Conservation (phyloP, 139 green algal species). For the Spirogloea muscicola region DNA sequence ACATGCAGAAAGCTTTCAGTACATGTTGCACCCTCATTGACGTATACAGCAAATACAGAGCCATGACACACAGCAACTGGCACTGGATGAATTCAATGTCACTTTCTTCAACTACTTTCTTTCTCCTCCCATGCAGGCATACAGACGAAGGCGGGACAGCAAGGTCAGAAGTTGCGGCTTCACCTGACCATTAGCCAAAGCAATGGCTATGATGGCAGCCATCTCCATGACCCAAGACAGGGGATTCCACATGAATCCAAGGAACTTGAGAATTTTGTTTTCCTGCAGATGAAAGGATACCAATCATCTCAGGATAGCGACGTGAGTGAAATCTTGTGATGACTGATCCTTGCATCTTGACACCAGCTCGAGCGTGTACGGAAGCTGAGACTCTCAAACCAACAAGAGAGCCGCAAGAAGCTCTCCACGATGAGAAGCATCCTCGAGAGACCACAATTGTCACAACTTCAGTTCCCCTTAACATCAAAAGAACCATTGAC, state of each 20-base stretch:
- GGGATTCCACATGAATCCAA: conserved; percentile 66
- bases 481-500: neutral
- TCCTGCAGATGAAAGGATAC: conserved; percentile 10
- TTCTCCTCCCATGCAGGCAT: too few species aligned
- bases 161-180: conserved; percentile 62
- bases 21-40: neutral
- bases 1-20: neutral
- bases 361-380: neutral
- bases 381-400: neutral
- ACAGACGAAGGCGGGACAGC: neutral
- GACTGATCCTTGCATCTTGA: neutral
- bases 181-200: conserved; percentile 43
- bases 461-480: neutral
- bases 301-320: neutral
- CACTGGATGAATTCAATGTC: too few species aligned
- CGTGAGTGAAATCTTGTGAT: neutral
- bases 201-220: conserved; percentile 77
- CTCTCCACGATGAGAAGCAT: neutral
- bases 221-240: conserved; percentile 67
- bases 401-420: neutral
- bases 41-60: neutral
- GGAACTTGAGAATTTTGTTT: conserved; percentile 61
- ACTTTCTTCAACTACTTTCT: too few species aligned
- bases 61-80: too few species aligned
- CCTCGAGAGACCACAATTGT: neutral